Evolutionary conservation across 2,329 filamentous ascomycete species (phyloP), one percentile per base, ranked within the genome.

Genomic region (Metarhizium rileyi): DNA sequence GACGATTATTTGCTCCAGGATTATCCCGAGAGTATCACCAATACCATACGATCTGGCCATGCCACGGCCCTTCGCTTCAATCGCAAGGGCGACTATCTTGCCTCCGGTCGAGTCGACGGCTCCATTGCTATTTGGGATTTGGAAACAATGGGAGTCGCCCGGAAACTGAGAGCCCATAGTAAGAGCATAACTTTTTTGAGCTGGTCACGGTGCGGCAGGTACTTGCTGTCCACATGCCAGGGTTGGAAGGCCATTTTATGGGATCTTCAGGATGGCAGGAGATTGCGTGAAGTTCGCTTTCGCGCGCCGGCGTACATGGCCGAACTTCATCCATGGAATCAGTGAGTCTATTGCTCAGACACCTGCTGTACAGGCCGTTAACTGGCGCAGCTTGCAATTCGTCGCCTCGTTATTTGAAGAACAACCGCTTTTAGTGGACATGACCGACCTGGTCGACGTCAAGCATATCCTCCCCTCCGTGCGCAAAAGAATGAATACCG

Each of bases 171-270:
- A 56, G 93, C 91, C 12, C 93, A 98, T 69, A 95, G 87, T 46
- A 84, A 88, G 63, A 91, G 93, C 64, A 90, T 98, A 50, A 91
- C 95, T 59, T 95, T 88, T 47, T 69, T 98, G 52, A 95, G 90
- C 71, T 98, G 93, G 93, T 96, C 91, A 47, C 79, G 85, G 59
- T 88, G 90, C 69, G 91, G 93, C 25, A 80, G 88, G 56, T 97
- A 95, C 67, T 75, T 98, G 47, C 78, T 98, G 50, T 95, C 89
- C 51, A 87, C 90, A 10, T 95, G 90, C 42, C 89, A 96, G 65
- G 93, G 95, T 61, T 97, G 91, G 87, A 95, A 94, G 68, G 90
- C 87, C 55, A 90, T 95, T 46, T 76, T 98, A 1, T 98, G 93
- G 93, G 93, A 98, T 67, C 73, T 98, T 51, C 78, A 78, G 48